Conservation (phyloP, 2,329 filamentous ascomycete species). For the Cladosporium sp. region DNA sequence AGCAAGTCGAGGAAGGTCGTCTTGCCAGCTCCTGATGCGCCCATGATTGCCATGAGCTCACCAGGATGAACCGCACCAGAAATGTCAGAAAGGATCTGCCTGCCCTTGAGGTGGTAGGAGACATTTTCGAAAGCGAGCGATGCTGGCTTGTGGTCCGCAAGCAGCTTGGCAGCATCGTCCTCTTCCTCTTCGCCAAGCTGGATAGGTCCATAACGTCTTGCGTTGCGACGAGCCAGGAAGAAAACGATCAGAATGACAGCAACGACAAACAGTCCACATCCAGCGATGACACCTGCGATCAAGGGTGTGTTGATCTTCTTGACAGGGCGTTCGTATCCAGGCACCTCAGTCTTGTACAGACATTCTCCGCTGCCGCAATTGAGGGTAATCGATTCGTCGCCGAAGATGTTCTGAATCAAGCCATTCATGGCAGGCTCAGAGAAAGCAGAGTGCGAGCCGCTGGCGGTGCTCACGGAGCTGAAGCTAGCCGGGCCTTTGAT, state of each 20-base stretch:
- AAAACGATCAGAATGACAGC: slow-evolving; percentile 79
- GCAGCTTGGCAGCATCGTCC: slow-evolving; percentile 81
- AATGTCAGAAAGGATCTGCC: slow-evolving; percentile 76
- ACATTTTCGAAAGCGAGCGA: slow-evolving; percentile 87
- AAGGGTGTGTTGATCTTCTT: slow-evolving; percentile 97
- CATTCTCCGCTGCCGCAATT: slow-evolving; percentile 86
- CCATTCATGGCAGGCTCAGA: slow-evolving; percentile 91
- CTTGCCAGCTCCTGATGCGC: slow-evolving; percentile 94
- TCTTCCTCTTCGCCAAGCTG: slow-evolving; percentile 78
- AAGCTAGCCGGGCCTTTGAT: slow-evolving; percentile 90
- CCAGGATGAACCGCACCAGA: slow-evolving; percentile 88
- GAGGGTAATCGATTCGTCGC: slow-evolving; percentile 84
- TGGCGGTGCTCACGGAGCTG: slow-evolving; percentile 61
- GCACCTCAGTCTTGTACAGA: slow-evolving; percentile 87
- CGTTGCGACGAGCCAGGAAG: slow-evolving; percentile 79
- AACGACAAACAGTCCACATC: slow-evolving; percentile 83
- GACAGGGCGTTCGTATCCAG: slow-evolving; percentile 82
- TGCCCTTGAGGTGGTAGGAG: slow-evolving; percentile 82
- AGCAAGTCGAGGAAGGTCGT: slow-evolving; percentile 96
- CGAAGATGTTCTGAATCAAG: slow-evolving; percentile 84
- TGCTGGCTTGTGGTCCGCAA: slow-evolving; percentile 89
- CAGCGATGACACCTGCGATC: slow-evolving; percentile 90
- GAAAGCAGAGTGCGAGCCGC: slow-evolving; percentile 67
- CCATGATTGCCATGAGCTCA: slow-evolving; percentile 98
- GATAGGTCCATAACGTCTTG: slow-evolving; percentile 67